Evolutionary conservation across 2,329 filamentous ascomycete species (phyloP).

Genomic region (Ilyonectria mors-panacis): DNA sequence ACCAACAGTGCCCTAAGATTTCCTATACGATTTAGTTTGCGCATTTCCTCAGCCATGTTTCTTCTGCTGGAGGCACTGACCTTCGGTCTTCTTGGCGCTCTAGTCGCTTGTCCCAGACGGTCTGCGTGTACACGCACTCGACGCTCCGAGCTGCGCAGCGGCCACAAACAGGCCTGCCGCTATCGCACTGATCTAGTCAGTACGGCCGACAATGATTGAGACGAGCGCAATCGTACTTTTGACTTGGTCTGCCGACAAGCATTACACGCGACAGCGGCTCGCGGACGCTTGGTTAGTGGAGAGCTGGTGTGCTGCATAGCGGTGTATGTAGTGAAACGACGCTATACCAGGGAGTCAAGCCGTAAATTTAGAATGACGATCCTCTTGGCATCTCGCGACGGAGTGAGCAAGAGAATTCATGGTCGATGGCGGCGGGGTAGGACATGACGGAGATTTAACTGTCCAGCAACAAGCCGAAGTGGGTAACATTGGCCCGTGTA

Average conservation of each 20-base stretch:
- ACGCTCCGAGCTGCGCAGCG: constrained; percentile 35
- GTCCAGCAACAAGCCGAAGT: no score
- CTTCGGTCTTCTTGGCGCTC: constrained; percentile 42
- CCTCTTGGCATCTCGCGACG: no score
- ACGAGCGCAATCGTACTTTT: constrained; percentile 9
- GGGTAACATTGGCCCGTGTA: no score
- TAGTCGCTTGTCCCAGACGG: constrained; percentile 44
- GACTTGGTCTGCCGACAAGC: constrained; percentile 30
- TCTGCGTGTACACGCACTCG: constrained; percentile 41
- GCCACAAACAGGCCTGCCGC: constrained; percentile 39
- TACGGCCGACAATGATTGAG: not conserved
- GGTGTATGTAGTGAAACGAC: no score
- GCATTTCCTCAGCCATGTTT: not conserved
- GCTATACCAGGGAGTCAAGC: no score
- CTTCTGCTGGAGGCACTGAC: constrained; percentile 15
- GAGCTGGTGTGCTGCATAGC: constrained; percentile 21
- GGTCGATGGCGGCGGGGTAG: no score
- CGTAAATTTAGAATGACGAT: no score
- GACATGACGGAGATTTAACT: no score
- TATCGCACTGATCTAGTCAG: constrained; percentile 40
- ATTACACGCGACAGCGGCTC: constrained; percentile 29
- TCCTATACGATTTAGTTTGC: constrained; percentile 4
- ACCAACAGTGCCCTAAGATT: constrained; percentile 29
- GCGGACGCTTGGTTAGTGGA: constrained; percentile 26
- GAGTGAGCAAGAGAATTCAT: no score